These are phyloP conservation scores for Histomonas meleagridis DNA, from an alignment of 208 protist species.

Conservation along the genomic window DNA sequence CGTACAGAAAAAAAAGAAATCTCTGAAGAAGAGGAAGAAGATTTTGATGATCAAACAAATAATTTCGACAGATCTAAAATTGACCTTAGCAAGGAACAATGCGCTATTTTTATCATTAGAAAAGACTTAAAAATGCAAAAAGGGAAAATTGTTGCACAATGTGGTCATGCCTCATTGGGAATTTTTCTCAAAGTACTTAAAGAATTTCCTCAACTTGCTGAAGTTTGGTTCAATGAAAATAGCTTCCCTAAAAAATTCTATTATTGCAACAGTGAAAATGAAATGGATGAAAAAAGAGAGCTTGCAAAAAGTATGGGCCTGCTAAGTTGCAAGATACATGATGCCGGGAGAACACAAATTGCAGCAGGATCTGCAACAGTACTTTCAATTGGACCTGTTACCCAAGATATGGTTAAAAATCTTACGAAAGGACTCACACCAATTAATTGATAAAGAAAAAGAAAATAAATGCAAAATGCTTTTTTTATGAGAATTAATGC, in stretches of 20 bases:
- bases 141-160: slow-evolving; percentile 1
- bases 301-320: background rate
- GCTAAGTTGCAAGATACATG: slow-evolving; percentile 23
- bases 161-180: background rate
- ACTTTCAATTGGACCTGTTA: slow-evolving; percentile 44
- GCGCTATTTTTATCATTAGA: background rate
- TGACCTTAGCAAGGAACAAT: background rate
- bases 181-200: background rate
- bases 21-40: background rate
- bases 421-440: slow-evolving; percentile 37
- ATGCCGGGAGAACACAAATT: slow-evolving; percentile 48
- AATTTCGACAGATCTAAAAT: background rate
- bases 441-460: too few relatives aligned
- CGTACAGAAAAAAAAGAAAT: background rate
- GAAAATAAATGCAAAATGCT: too few relatives aligned
- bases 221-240: background rate
- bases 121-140: background rate
- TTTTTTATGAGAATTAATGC: too few relatives aligned
- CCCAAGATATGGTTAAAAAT: background rate
- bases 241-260: background rate
- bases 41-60: background rate
- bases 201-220: background rate
- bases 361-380: slow-evolving; percentile 46
- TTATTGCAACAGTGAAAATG: background rate
- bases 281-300: background rate